phyloP scores from a whole-genome alignment of 2,329 filamentous ascomycete species.

The Aureobasidium namibiae region DNA sequence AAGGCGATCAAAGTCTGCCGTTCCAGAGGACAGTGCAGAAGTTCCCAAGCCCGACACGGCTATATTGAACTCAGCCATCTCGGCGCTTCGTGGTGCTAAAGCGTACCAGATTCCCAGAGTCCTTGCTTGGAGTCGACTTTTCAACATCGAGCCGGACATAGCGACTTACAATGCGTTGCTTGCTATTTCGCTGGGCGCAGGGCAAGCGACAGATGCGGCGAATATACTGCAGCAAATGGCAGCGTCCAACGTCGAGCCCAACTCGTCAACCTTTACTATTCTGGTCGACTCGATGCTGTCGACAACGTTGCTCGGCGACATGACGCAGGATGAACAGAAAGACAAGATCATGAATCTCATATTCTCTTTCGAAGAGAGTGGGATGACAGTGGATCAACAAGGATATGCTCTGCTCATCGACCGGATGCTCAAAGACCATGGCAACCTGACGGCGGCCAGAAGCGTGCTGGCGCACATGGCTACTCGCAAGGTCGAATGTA shows the following conservation, averaged over 20 bases:
- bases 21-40: not conserved
- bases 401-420: slow-evolving; percentile 66
- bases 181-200: slow-evolving; percentile 23
- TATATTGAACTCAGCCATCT: slow-evolving; percentile 62
- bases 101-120: slow-evolving; percentile 44
- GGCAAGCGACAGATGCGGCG: slow-evolving; percentile 22
- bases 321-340: slow-evolving; percentile 43
- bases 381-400: slow-evolving; percentile 51
- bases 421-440: slow-evolving; percentile 44
- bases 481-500: slow-evolving; percentile 43
- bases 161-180: slow-evolving; percentile 26
- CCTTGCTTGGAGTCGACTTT: slow-evolving; percentile 38
- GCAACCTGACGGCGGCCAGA: slow-evolving; percentile 45
- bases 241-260: slow-evolving; percentile 37
- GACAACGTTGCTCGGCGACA: slow-evolving; percentile 37
- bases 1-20: not conserved
- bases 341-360: slow-evolving; percentile 48
- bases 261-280: slow-evolving; percentile 61
- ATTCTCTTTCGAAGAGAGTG: slow-evolving; percentile 47
- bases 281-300: slow-evolving; percentile 54
- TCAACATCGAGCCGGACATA: slow-evolving; percentile 26
- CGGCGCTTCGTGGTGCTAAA: slow-evolving; percentile 50
- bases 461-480: slow-evolving; percentile 57
- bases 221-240: slow-evolving; percentile 36
- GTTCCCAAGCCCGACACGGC: slow-evolving; percentile 53